These are phyloP conservation scores for Carex pumila DNA, from an alignment of 176 grass and related monocot species.

Conservation along the genomic window DNA sequence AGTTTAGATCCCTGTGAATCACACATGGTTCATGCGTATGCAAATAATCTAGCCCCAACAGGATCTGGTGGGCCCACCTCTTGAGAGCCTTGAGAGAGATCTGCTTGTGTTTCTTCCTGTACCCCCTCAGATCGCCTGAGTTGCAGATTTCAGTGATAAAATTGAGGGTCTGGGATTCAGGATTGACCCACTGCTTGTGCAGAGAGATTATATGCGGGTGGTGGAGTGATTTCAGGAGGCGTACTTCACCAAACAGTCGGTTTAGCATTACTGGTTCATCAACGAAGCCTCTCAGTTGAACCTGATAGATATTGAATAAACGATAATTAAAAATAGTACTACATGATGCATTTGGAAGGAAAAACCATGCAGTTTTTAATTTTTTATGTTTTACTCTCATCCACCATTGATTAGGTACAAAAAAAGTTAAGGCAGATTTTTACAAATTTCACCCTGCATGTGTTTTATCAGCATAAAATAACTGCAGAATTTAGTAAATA, in stretches of 20 bases:
- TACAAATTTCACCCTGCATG: not conserved
- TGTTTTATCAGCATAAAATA: not conserved
- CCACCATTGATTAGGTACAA: not conserved
- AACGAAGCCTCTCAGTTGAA: constrained; percentile 41
- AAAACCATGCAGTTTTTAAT: not conserved
- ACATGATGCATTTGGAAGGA: not conserved
- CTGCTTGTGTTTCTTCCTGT: constrained; percentile 67
- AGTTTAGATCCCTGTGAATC: constrained; percentile 97
- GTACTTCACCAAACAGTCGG: constrained; percentile 69
- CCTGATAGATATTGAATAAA: not conserved
- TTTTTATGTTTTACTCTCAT: not conserved
- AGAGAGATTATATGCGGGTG: constrained; percentile 83
- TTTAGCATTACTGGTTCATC: constrained; percentile 59
- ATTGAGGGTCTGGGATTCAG: constrained; percentile 59
- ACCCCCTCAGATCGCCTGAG: constrained; percentile 74
- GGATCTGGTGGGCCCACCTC: constrained; percentile 88
- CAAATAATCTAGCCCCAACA: constrained; percentile 72
- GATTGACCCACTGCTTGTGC: constrained; percentile 71
- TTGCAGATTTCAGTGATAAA: constrained; percentile 98
- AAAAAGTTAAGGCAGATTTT: not conserved
- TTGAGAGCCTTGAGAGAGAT: constrained; percentile 89
- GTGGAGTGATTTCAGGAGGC: constrained; percentile 65
- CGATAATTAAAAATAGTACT: not conserved
- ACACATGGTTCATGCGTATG: constrained; percentile 87
- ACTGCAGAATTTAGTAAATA: not conserved